Conservation (phyloP, 164 flowering plant species). For the Cinnamomum chago region DNA sequence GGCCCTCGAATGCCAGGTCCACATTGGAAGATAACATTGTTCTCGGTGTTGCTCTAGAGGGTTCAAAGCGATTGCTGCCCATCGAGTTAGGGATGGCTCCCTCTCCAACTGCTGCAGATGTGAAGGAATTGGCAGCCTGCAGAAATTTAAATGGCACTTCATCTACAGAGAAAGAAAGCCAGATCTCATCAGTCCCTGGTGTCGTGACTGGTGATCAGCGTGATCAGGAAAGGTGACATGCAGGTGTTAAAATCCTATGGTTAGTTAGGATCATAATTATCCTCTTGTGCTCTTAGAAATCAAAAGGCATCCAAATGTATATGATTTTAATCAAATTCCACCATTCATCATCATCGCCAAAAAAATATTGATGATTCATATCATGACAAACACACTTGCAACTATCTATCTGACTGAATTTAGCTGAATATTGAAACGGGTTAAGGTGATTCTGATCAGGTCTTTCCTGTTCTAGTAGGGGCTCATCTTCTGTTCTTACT, state of each 20-base stretch:
- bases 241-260: background rate
- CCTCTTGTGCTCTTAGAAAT: no score
- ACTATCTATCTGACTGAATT: no score
- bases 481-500: no score
- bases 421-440: no score
- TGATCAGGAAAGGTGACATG: slow-evolving; percentile 25
- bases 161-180: slow-evolving; percentile 35
- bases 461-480: no score
- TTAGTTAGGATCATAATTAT: background rate
- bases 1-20: background rate
- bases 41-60: slow-evolving; percentile 72
- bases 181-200: slow-evolving; percentile 24
- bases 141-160: slow-evolving; percentile 35
- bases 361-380: no score
- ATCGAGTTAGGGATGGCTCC: slow-evolving; percentile 61
- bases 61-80: slow-evolving; percentile 73
- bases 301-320: no score
- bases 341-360: no score
- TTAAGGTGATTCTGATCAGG: no score
- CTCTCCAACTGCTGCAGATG: slow-evolving; percentile 30
- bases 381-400: no score
- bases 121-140: slow-evolving; percentile 47
- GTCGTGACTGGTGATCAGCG: slow-evolving; percentile 27
- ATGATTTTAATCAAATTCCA: no score
- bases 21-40: slow-evolving; percentile 63